These are phyloP conservation scores for Gilbertella persicaria DNA, from an alignment of 371 early-diverging fungal species.

Conservation along the genomic window DNA sequence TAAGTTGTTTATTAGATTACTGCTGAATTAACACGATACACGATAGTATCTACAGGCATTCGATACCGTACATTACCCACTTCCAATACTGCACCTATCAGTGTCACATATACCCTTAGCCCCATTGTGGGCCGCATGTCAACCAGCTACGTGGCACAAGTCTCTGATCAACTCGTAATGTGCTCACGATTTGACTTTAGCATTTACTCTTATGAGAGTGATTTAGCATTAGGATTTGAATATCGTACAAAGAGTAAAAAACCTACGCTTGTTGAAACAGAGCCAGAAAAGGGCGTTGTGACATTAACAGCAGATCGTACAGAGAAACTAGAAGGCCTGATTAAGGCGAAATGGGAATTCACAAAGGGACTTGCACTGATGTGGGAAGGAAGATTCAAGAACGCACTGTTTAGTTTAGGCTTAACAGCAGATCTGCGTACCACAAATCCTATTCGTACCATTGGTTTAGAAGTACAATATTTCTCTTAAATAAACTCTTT, in stretches of 20 bases:
- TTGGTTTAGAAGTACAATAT: constrained; percentile 68
- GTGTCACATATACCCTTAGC: constrained; percentile 77
- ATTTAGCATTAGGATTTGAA: constrained; percentile 81
- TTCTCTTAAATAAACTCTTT: constrained; percentile 47
- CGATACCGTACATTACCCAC: constrained; percentile 70
- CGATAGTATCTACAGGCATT: constrained; percentile 68
- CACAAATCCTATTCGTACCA: constrained; percentile 55
- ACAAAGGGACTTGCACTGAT: constrained; percentile 58
- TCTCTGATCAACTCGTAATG: constrained; percentile 67
- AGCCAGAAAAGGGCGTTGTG: constrained; percentile 7
- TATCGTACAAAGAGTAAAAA: constrained; percentile 45
- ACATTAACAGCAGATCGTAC: constrained; percentile 24
- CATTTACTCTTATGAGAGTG: constrained; percentile 85
- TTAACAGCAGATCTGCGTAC: constrained; percentile 55
- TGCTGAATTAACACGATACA: not conserved
- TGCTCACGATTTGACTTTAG: constrained; percentile 88
- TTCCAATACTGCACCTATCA: constrained; percentile 51
- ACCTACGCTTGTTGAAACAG: constrained; percentile 4
- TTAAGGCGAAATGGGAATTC: constrained; percentile 61
- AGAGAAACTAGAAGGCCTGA: constrained; percentile 57
- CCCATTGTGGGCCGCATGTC: constrained; percentile 90
- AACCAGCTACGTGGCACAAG: constrained; percentile 77
- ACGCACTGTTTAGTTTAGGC: constrained; percentile 61
- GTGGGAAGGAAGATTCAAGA: constrained; percentile 71
- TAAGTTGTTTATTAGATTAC: constrained; percentile 38